Conservation (phyloP, 495 filamentous ascomycete species). For the Neurospora tetrasperma region DNA sequence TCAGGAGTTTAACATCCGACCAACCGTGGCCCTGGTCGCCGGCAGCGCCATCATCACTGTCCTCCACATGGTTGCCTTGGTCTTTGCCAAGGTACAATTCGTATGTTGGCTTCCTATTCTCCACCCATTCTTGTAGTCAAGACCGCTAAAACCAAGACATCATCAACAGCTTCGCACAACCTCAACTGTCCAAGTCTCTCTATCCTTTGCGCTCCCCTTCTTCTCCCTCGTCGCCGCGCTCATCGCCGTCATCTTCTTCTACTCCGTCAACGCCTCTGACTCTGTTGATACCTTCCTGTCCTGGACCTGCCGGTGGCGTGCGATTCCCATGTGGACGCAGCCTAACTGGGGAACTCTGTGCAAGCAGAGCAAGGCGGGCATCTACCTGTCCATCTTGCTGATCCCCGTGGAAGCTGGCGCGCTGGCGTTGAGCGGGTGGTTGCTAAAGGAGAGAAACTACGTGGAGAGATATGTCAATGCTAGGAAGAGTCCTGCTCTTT, state of each 20-base stretch:
- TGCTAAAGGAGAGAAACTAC: constrained; percentile 30
- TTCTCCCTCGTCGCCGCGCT: constrained; percentile 36
- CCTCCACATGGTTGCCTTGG: constrained; percentile 32
- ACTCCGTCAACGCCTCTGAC: constrained; percentile 39
- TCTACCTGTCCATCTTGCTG: constrained; percentile 41
- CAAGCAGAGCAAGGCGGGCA: constrained; percentile 36
- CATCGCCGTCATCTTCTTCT: constrained; percentile 43
- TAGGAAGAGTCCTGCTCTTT: constrained; percentile 14
- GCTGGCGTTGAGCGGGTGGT: constrained; percentile 30
- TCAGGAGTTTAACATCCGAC: constrained; percentile 38
- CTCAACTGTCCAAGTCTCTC: constrained; percentile 23
- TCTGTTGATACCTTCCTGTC: constrained; percentile 38
- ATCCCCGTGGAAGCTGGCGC: constrained; percentile 40
- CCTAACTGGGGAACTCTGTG: constrained; percentile 42
- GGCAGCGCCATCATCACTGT: constrained; percentile 34
- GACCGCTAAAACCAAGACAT: background rate
- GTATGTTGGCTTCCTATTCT: constrained; percentile 20
- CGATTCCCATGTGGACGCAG: constrained; percentile 31
- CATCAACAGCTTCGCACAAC: constrained; percentile 31
- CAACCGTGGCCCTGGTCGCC: constrained; percentile 39
- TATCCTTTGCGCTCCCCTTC: constrained; percentile 31
- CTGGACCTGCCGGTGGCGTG: constrained; percentile 46
- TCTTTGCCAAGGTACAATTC: constrained; percentile 28
- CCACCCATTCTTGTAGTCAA: background rate
- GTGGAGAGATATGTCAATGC: constrained; percentile 13